These are phyloP conservation scores for Babesia divergens DNA, from an alignment of 169 alveolate species.

Conservation along the genomic window DNA sequence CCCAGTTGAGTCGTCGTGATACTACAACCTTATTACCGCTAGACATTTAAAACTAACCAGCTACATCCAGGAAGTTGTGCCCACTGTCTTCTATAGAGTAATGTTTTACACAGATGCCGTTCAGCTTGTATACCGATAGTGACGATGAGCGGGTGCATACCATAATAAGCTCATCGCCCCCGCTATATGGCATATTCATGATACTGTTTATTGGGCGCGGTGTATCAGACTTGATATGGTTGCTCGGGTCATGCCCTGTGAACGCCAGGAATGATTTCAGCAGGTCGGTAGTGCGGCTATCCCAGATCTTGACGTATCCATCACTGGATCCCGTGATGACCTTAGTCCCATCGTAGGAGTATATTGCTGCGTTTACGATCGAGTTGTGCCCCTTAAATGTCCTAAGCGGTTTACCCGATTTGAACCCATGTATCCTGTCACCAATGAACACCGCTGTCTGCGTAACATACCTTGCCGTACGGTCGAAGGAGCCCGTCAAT, in stretches of 20 bases:
- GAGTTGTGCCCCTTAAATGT: constrained; percentile 71
- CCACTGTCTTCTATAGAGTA: constrained; percentile 47
- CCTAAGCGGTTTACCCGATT: constrained; percentile 71
- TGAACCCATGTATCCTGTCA: constrained; percentile 68
- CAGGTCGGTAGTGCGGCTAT: constrained; percentile 69
- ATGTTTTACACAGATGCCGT: constrained; percentile 66
- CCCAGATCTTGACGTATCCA: constrained; percentile 74
- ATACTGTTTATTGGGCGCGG: constrained; percentile 46
- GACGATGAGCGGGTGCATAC: constrained; percentile 73
- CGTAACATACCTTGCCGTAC: constrained; percentile 65
- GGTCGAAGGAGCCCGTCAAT: constrained; percentile 80
- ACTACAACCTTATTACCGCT: constrained; percentile 32
- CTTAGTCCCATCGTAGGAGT: constrained; percentile 66
- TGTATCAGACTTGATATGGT: neutral
- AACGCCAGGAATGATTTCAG: constrained; percentile 69
- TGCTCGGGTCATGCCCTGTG: constrained; percentile 43
- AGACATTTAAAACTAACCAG: constrained; percentile 25
- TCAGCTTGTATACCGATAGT: constrained; percentile 65
- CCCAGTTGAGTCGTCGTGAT: constrained; percentile 68
- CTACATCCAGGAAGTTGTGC: constrained; percentile 43
- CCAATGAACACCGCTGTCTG: neutral
- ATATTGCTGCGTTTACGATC: constrained; percentile 66
- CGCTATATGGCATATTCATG: constrained; percentile 32
- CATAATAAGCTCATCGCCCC: constrained; percentile 63
- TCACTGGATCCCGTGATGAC: constrained; percentile 77